phyloP scores from a whole-genome alignment of 345 rosid genomes.

The Cardamine chenopodiifolia region DNA sequence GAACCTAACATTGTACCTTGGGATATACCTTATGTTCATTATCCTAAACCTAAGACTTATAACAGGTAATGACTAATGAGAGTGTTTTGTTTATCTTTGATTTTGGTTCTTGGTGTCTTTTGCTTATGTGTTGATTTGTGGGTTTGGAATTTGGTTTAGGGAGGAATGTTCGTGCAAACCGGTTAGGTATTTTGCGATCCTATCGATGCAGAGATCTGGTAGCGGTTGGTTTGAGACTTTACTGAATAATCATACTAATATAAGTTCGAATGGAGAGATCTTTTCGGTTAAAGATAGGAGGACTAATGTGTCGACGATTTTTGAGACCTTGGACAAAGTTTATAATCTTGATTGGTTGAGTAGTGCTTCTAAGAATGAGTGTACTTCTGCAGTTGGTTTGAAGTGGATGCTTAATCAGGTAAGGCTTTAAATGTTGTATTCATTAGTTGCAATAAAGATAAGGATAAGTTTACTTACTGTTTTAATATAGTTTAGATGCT shows the following conservation, averaged over 20 bases:
- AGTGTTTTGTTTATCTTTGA: conserved; percentile 11
- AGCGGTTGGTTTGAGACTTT: conserved; percentile 99
- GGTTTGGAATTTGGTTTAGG: conserved; percentile 48
- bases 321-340: conserved; percentile 77
- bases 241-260: conserved; percentile 89
- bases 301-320: conserved; percentile 68
- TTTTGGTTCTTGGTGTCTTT: background rate
- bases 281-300: conserved; percentile 92
- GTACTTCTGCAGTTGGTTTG: conserved; percentile 93
- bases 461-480: background rate
- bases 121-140: conserved; percentile 3
- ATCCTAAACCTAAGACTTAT: conserved; percentile 76
- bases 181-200: conserved; percentile 89
- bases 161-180: conserved; percentile 89
- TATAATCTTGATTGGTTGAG: conserved; percentile 91
- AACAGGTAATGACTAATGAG: conserved; percentile 67
- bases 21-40: conserved; percentile 92
- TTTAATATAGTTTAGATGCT: background rate
- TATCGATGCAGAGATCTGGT: conserved; percentile 99
- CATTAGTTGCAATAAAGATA: background rate
- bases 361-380: conserved; percentile 98
- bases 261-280: conserved; percentile 96
- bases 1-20: conserved; percentile 79
- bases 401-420: conserved; percentile 99
- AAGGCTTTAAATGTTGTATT: conserved; percentile 4